phyloP scores from a whole-genome alignment of 192 early-diverging fungal genomes.

The Spizellomyces punctatus region DNA sequence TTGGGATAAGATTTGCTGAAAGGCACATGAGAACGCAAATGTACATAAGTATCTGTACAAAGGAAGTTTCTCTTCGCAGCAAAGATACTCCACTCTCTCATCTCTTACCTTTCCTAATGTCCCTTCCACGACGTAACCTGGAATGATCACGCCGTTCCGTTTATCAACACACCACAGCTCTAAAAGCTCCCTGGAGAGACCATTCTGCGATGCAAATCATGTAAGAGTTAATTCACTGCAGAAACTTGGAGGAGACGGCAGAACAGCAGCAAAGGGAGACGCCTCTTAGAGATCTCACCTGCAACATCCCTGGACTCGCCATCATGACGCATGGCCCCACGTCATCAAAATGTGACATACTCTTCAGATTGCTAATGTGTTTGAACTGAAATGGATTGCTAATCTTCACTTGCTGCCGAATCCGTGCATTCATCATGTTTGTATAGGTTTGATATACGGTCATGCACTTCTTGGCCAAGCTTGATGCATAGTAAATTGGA shows the following conservation, averaged over 20 bases:
- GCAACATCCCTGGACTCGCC: slow-evolving; percentile 97
- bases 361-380: slow-evolving; percentile 86
- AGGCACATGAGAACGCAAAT: background rate
- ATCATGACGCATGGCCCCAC: slow-evolving; percentile 97
- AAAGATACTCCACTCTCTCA: too few relatives aligned
- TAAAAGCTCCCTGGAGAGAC: slow-evolving; percentile 91
- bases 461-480: slow-evolving; percentile 96
- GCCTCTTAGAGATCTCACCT: slow-evolving; percentile 48
- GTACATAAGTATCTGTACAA: background rate
- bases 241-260: too few relatives aligned
- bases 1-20: slow-evolving; percentile 73
- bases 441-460: slow-evolving; percentile 96
- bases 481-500: slow-evolving; percentile 94
- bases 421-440: slow-evolving; percentile 97
- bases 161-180: slow-evolving; percentile 94
- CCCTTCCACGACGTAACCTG: slow-evolving; percentile 97
- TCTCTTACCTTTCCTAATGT: slow-evolving; percentile 79
- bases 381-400: slow-evolving; percentile 95
- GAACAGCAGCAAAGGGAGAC: slow-evolving; percentile 18
- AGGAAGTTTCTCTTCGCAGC: background rate
- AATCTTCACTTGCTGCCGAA: slow-evolving; percentile 79
- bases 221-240: background rate
- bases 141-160: slow-evolving; percentile 90
- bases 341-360: slow-evolving; percentile 88
- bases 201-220: slow-evolving; percentile 48